Evolutionary conservation across 148 eudicot species (phyloP).

Genomic region (Rhododendron molle): DNA sequence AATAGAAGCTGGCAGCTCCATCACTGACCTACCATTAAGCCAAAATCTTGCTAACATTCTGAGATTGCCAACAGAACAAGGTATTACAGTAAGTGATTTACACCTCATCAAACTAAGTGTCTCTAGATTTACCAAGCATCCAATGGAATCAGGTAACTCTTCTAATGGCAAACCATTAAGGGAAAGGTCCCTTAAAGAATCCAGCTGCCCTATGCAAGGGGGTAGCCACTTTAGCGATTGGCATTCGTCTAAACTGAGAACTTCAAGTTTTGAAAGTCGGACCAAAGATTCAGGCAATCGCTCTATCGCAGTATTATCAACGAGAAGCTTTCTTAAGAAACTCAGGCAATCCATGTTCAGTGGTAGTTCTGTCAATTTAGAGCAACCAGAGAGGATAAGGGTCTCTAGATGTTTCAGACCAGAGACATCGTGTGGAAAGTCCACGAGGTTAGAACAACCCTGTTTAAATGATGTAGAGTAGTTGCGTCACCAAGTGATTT

Average conservation of each 20-base stretch:
- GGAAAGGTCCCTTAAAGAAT: slow-evolving; percentile 38
- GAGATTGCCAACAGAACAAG: slow-evolving; percentile 38
- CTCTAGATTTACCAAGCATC: slow-evolving; percentile 38
- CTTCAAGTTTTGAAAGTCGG: slow-evolving; percentile 41
- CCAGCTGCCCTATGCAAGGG: slow-evolving; percentile 26
- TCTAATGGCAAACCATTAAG: slow-evolving; percentile 26
- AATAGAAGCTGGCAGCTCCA: slow-evolving; percentile 40
- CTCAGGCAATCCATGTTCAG: slow-evolving; percentile 35
- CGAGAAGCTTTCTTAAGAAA: slow-evolving; percentile 33
- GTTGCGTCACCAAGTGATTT: slow-evolving; percentile 45
- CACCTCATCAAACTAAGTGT: slow-evolving; percentile 31
- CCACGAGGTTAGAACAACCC: slow-evolving; percentile 34
- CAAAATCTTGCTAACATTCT: slow-evolving; percentile 27
- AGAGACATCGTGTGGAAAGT: slow-evolving; percentile 47
- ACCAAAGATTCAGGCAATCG: slow-evolving; percentile 37
- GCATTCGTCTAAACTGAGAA: slow-evolving; percentile 36
- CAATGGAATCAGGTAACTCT: slow-evolving; percentile 38
- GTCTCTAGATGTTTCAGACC: slow-evolving; percentile 48
- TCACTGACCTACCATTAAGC: slow-evolving; percentile 29
- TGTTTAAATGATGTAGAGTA: slow-evolving; percentile 39
- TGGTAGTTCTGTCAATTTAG: slow-evolving; percentile 39
- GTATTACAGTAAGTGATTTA: slow-evolving; percentile 32
- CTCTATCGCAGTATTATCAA: slow-evolving; percentile 39
- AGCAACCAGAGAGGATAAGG: slow-evolving; percentile 50
- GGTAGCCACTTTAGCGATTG: slow-evolving; percentile 36